Evolutionary conservation across 768 basidiomycete species (phyloP).

Genomic region (Mycena belliarum): DNA sequence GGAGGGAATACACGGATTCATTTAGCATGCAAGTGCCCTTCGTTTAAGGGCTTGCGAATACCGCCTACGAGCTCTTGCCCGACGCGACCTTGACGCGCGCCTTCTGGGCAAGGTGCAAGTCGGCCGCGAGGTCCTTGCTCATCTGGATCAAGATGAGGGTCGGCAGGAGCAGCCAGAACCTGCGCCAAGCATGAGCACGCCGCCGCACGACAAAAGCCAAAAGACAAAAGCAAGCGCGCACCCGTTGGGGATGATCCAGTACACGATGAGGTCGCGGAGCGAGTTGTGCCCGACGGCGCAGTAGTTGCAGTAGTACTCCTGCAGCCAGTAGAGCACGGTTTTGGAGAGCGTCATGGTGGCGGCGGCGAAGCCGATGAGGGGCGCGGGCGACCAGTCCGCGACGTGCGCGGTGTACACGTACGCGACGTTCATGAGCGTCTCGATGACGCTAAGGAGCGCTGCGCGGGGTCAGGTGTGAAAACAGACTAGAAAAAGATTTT

Average conservation of each 20-base stretch:
- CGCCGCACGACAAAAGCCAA: too few relatives aligned
- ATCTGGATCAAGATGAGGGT: slow-evolving; percentile 57
- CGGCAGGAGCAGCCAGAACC: slow-evolving; percentile 80
- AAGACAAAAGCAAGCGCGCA: slow-evolving; percentile 35
- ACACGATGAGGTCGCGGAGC: slow-evolving; percentile 46
- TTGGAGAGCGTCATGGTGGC: slow-evolving; percentile 83
- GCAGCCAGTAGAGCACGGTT: slow-evolving; percentile 78
- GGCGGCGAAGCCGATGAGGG: slow-evolving; percentile 72
- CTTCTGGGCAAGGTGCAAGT: slow-evolving; percentile 36
- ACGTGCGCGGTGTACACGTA: slow-evolving; percentile 80
- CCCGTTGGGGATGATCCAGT: slow-evolving; percentile 84
- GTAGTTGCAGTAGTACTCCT: slow-evolving; percentile 77
- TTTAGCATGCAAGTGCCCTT: too few relatives aligned
- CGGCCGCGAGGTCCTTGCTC: slow-evolving; percentile 58
- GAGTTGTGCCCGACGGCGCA: slow-evolving; percentile 80
- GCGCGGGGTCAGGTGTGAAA: neutral
- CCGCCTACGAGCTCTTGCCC: slow-evolving; percentile 7
- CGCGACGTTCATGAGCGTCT: slow-evolving; percentile 68
- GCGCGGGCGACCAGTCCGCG: slow-evolving; percentile 59
- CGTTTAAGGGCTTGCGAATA: too few relatives aligned
- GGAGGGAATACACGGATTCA: too few relatives aligned
- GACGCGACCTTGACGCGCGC: slow-evolving; percentile 24
- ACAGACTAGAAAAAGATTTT: neutral
- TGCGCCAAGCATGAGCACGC: slow-evolving; percentile 27
- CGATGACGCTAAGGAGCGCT: slow-evolving; percentile 82